Conservation (phyloP, 164 flowering plant genomes). For the Paratinospora sagittata region DNA sequence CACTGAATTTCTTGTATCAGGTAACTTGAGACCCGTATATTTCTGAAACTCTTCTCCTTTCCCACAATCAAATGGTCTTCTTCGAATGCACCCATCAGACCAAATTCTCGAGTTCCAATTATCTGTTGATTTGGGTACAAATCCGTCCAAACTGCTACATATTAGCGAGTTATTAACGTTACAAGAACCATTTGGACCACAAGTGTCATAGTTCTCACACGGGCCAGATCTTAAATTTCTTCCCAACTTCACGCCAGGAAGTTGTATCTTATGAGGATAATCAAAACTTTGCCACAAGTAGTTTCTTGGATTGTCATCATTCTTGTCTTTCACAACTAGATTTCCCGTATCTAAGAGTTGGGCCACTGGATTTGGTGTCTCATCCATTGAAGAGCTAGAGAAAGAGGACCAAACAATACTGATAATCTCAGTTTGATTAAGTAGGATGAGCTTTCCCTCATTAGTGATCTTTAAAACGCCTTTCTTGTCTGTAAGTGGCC, state of each 20-base stretch:
- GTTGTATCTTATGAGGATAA: conserved; percentile 15
- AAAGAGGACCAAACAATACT: conserved; percentile 16
- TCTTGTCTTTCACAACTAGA: conserved; percentile 17
- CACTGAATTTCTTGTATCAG: conserved; percentile 20
- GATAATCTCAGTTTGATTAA: neutral
- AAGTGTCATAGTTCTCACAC: conserved; percentile 26
- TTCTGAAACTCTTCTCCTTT: conserved; percentile 13
- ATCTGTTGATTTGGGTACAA: conserved; percentile 21
- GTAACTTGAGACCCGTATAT: conserved; percentile 25
- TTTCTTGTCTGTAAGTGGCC: conserved; percentile 5
- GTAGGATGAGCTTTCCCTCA: conserved; percentile 15
- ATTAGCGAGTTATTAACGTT: conserved; percentile 13
- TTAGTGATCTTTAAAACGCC: conserved; percentile 5
- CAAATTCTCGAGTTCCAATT: conserved; percentile 23
- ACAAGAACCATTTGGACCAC: conserved; percentile 37
- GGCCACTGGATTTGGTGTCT: conserved; percentile 2
- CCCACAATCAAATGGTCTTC: conserved; percentile 18
- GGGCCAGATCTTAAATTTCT: conserved; percentile 9
- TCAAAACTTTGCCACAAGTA: conserved; percentile 25
- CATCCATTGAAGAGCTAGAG: neutral
- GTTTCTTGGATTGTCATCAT: neutral
- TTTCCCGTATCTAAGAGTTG: conserved; percentile 25
- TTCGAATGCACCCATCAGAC: conserved; percentile 28
- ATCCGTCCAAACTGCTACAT: conserved; percentile 39
- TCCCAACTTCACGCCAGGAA: conserved; percentile 28